Evolutionary conservation across 2,329 filamentous ascomycete genomes (phyloP), one percentile per base, ranked within the genome.

Genomic region (Aspergillaceae sp.): DNA sequence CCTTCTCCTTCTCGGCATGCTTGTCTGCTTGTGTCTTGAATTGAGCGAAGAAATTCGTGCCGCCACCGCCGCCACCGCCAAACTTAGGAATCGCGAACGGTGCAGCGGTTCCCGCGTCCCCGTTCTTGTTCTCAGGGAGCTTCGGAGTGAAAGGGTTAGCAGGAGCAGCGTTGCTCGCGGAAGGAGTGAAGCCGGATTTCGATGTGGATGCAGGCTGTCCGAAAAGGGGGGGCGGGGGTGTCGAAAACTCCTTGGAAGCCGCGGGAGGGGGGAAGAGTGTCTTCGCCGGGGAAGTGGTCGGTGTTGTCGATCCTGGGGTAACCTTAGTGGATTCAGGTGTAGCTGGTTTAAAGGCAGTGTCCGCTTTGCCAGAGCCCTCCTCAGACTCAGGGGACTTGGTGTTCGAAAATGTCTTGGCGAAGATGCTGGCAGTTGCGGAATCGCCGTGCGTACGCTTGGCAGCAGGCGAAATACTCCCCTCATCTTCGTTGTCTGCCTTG

Each of bases 1-100:
- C 66, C 47, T 69, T 71, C 40, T 70, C 70, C 41, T 69, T 65
- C 40, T 70, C 68, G 41, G 67, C 65, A 30, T 61, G 59, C 43
- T 68, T 62, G 19, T 67, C 64, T 4, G 72, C 62, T 44, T 61
- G 48, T 30, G 61, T 52, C 41, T 65, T 64, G 50, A 75, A 74
- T 5, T 72, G 62, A 11, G 62, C 61, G 44, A 72, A 57, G 53
- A 74, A 74, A 47, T 69, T 61, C 4, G 55, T 55, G 8, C 48
- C 46, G 42, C 54, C 55, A 5, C 60, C 50, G 42, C 54, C 55
- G 6, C 60, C 50, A 5, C 46, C 40, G 43, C 57, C 57, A 45
- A 69, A 68, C 41, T 66, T 67, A 0, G 65, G 66, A 10, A 62
- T 46, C 30, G 55, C 51, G 11, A 58, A 54, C 8, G 48, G 40